These are phyloP conservation scores for Kodamaea laetipori DNA, from an alignment of 805 yeast genomes.

Conservation along the genomic window DNA sequence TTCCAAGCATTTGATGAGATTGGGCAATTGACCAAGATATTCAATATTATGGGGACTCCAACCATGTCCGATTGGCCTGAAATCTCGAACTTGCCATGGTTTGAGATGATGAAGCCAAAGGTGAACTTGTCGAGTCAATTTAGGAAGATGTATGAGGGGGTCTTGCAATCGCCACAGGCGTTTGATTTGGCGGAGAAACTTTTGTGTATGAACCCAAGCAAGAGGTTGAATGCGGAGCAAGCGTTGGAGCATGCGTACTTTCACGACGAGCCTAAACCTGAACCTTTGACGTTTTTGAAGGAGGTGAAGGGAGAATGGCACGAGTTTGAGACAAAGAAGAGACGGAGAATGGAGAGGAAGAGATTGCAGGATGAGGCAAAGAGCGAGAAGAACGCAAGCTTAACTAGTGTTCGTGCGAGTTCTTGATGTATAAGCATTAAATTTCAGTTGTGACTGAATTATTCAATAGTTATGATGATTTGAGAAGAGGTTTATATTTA, in stretches of 20 bases:
- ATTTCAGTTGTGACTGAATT: too few species aligned
- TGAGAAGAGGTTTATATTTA: too few species aligned
- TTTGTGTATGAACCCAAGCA: conserved; percentile 66
- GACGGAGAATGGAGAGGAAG: conserved; percentile 54
- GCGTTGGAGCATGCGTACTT: conserved; percentile 78
- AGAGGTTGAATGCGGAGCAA: conserved; percentile 64
- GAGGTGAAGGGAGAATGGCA: conserved; percentile 89
- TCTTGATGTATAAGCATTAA: too few species aligned
- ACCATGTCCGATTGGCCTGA: conserved; percentile 72
- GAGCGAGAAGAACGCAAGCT: background rate
- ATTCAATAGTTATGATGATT: too few species aligned
- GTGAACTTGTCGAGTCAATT: conserved; percentile 35
- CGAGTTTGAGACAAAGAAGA: conserved; percentile 90
- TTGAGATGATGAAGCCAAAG: conserved; percentile 73
- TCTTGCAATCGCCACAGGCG: conserved; percentile 36
- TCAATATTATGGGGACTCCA: conserved; percentile 87
- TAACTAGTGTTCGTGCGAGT: background rate
- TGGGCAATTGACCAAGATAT: conserved; percentile 76
- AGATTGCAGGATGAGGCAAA: conserved; percentile 34
- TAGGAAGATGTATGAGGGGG: conserved; percentile 28
- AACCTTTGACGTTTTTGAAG: conserved; percentile 55
- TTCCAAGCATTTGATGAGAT: conserved; percentile 91
- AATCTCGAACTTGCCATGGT: conserved; percentile 86
- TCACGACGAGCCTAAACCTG: conserved; percentile 64
- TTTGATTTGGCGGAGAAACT: conserved; percentile 66